phyloP scores from a whole-genome alignment of 306 rosid species.

The Medicago ruthenica region DNA sequence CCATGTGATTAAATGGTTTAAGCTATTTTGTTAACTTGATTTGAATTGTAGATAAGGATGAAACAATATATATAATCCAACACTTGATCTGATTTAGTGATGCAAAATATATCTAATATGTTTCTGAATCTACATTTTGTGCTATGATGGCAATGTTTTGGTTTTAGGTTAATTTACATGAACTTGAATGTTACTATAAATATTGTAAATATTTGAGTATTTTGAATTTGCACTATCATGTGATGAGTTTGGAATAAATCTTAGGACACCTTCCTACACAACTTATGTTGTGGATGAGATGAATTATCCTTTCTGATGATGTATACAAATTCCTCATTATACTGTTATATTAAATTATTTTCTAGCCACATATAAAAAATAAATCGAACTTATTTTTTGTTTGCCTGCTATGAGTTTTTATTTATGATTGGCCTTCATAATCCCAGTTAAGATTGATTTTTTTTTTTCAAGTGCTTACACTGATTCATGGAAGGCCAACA shows the following conservation, averaged over 20 bases:
- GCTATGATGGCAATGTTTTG: not conserved
- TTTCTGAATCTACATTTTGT: constrained; percentile 46
- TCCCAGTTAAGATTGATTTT: constrained; percentile 68
- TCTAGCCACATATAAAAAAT: not conserved
- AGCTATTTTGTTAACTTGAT: not conserved
- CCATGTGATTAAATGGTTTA: too few species aligned
- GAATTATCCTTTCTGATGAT: constrained; percentile 50
- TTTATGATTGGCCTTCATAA: constrained; percentile 65
- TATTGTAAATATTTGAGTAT: too few species aligned
- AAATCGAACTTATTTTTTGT: too few species aligned
- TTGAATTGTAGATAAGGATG: constrained; percentile 39
- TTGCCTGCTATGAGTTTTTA: not conserved
- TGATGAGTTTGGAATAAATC: constrained; percentile 61
- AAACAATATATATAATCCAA: constrained; percentile 51
- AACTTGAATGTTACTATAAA: too few species aligned
- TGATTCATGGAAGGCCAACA: constrained; percentile 87
- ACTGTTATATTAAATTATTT: too few species aligned
- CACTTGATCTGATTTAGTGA: constrained; percentile 57
- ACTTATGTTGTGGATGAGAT: constrained; percentile 53
- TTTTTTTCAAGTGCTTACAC: constrained; percentile 54
- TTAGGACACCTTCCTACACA: constrained; percentile 71
- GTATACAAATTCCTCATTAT: not conserved
- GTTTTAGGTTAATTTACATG: not conserved
- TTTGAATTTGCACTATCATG: not conserved
- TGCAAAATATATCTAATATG: not conserved